These are phyloP conservation scores for Corynascus novoguineensis DNA, from an alignment of 495 filamentous ascomycete species.

Conservation along the genomic window DNA sequence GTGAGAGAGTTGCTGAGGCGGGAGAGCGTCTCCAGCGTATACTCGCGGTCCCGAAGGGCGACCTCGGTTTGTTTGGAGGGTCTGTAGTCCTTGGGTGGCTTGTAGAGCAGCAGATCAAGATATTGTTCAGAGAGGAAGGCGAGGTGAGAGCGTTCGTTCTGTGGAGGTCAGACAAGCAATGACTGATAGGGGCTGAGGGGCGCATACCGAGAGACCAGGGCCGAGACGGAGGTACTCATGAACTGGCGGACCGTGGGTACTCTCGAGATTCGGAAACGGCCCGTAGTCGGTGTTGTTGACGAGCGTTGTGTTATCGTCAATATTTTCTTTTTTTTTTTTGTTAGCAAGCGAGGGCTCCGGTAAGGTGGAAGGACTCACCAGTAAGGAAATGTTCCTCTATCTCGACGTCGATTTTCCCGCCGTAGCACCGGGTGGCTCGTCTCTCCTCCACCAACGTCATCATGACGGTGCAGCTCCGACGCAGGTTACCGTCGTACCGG, in stretches of 20 bases:
- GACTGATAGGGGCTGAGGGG: neutral
- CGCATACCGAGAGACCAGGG: slow-evolving; percentile 44
- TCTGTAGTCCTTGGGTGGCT: slow-evolving; percentile 41
- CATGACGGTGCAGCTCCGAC: slow-evolving; percentile 38
- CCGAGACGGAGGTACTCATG: slow-evolving; percentile 38
- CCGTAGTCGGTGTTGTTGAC: slow-evolving; percentile 42
- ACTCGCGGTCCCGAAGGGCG: slow-evolving; percentile 33
- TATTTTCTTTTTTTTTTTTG: slow-evolving; percentile 25
- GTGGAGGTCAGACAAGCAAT: slow-evolving; percentile 3
- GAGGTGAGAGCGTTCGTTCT: slow-evolving; percentile 40
- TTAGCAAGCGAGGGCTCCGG: slow-evolving; percentile 12
- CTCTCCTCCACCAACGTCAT: slow-evolving; percentile 44
- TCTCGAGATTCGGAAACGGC: slow-evolving; percentile 39
- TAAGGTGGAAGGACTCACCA: slow-evolving; percentile 30
- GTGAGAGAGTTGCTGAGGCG: slow-evolving; percentile 32
- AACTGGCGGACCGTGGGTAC: slow-evolving; percentile 27
- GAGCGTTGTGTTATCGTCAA: slow-evolving; percentile 25
- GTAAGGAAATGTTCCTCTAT: slow-evolving; percentile 35
- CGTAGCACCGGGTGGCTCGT: slow-evolving; percentile 34
- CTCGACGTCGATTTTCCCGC: slow-evolving; percentile 32
- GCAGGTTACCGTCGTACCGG: slow-evolving; percentile 32
- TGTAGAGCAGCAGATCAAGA: slow-evolving; percentile 37
- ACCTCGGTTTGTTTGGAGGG: slow-evolving; percentile 30
- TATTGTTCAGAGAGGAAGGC: slow-evolving; percentile 40
- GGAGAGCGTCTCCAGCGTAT: slow-evolving; percentile 25